These are phyloP conservation scores for Solanum ahanhuiri DNA, from an alignment of 257 asterid genomes.

Conservation along the genomic window DNA sequence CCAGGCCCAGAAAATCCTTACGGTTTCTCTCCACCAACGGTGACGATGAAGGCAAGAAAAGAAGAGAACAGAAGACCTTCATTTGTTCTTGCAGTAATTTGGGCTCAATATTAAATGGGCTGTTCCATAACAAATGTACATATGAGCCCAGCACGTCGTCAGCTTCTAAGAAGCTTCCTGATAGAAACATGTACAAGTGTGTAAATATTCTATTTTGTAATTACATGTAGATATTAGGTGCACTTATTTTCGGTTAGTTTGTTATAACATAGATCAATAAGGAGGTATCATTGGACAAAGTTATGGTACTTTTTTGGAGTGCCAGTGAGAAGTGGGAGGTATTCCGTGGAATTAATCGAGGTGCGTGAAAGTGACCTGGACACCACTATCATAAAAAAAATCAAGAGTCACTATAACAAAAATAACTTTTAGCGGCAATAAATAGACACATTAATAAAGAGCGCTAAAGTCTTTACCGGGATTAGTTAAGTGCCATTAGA, in stretches of 20 bases:
- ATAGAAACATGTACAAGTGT: too few species aligned
- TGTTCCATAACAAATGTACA: background rate
- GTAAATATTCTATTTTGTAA: too few species aligned
- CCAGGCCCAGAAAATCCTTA: background rate
- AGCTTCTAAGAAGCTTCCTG: background rate
- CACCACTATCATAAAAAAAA: too few species aligned
- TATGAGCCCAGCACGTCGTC: background rate
- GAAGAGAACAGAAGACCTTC: background rate
- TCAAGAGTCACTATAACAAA: too few species aligned
- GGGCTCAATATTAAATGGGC: background rate
- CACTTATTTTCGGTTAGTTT: background rate
- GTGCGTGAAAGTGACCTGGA: too few species aligned
- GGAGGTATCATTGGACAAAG: background rate
- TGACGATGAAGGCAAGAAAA: background rate
- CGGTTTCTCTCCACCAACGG: background rate
- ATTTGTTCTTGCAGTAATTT: background rate
- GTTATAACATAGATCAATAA: background rate
- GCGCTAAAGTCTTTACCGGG: too few species aligned
- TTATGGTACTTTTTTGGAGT: too few species aligned
- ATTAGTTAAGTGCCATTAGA: too few species aligned
- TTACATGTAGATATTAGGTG: background rate
- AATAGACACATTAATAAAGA: too few species aligned
- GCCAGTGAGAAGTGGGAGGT: too few species aligned
- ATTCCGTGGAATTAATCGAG: rapidly evolving
- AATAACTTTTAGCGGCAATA: too few species aligned